Evolutionary conservation across 805 yeast species (phyloP).

Genomic region (Barnettozyma botsteinii): DNA sequence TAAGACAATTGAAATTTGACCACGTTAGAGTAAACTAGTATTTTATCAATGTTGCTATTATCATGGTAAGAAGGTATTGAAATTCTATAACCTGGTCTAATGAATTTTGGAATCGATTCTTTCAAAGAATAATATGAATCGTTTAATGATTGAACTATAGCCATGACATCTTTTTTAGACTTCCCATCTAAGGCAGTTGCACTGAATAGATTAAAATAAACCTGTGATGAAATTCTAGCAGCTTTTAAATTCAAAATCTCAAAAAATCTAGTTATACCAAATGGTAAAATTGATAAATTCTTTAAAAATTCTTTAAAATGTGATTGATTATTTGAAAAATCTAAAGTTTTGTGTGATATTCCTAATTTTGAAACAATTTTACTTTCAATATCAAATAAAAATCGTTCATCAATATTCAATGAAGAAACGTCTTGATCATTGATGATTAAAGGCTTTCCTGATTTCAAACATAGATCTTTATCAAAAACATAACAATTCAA

Average conservation of each 20-base stretch:
- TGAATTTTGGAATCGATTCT: conserved; percentile 6
- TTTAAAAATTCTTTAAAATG: conserved; percentile 5
- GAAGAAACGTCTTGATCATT: conserved; percentile 35
- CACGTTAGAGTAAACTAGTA: conserved; percentile 1
- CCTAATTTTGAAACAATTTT: conserved; percentile 1
- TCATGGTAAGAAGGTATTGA: conserved; percentile 1
- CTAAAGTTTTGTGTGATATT: not conserved
- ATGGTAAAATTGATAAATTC: not conserved
- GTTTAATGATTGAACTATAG: conserved; percentile 5
- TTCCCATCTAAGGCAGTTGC: conserved; percentile 11
- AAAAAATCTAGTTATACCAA: conserved; percentile 3
- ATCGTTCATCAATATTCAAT: conserved; percentile 6
- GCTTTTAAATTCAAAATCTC: conserved; percentile 3
- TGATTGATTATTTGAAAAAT: not conserved
- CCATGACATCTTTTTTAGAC: conserved; percentile 5
- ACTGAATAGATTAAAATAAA: conserved; percentile 8
- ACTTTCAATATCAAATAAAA: not conserved
- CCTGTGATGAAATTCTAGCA: conserved; percentile 5
- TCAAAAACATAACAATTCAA: conserved; percentile 42
- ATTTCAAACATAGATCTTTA: conserved; percentile 34
- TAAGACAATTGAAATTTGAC: conserved; percentile 8
- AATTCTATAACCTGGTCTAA: conserved; percentile 12
- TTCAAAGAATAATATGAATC: conserved; percentile 4
- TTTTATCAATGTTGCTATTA: not conserved
- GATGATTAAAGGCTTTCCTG: conserved; percentile 42